Base-by-base conservation (phyloP, 2,329 filamentous ascomycete genomes). In the Botrytis tulipae region DNA sequence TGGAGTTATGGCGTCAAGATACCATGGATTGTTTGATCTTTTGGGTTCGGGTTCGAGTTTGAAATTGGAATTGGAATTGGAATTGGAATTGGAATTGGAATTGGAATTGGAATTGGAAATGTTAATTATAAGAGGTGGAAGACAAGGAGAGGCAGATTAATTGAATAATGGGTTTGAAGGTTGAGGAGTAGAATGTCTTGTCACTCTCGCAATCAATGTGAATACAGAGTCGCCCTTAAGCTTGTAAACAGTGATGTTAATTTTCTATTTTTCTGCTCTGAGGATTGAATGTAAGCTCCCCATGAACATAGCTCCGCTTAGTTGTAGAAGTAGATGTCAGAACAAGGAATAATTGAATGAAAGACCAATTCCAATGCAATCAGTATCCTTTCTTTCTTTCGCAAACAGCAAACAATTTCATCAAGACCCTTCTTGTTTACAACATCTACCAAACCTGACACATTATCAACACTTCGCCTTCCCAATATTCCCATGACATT, bases 21-120 rank as follows among this genome's bases (percentile, higher is more conserved):
- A 72, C 70, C 70, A 72, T 72, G 61, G 62, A 44, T 60, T 59
- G 48, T 72, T 72, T 68, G n/a, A 71, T 63, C 29, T 62, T 71
- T 29, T 40, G 22, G 32, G 25, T 29, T 70, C 20, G 5, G 9
- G 29, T 35, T 67, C n/a, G n/a, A n/a, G n/a, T n/a, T n/a, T n/a
- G n/a, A n/a, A n/a, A n/a, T n/a, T 46, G 25, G 4, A 14, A n/a
- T 54, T 35, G 37, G 42, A 40, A 48, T 61, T 37, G 46, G 25
- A 54, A 48, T 46, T 29, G 66, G 32, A 54, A 67, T n/a, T n/a
- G n/a, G n/a, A n/a, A n/a, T n/a, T 46, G 25, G 4, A 14, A n/a
- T 54, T 35, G 37, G 42, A 40, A 48, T 61, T 37, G 46, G 25
- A 54, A 48, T 46, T 29, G 66, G 32, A 54, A 67, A 10, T 40